A percentile compares a stretch with the other conserved stretches of the same genome.
Evolutionary conservation across 176 grass and related monocot species (phyloP).

Genomic region (Tillandsia leiboldiana): DNA sequence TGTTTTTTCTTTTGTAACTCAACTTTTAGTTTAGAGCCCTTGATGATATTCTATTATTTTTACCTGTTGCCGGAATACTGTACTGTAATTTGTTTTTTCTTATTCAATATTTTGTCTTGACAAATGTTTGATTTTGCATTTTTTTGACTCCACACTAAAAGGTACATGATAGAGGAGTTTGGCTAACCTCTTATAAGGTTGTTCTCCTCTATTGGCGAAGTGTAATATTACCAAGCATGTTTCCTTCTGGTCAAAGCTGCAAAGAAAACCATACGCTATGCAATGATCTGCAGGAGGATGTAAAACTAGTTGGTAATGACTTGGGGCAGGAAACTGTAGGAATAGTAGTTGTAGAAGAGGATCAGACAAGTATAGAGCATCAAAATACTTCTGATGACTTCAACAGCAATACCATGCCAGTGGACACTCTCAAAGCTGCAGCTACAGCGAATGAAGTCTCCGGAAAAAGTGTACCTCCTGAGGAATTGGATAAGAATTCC

Average conservation of each 20-base stretch:
- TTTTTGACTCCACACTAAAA: conserved; percentile 5
- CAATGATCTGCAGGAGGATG: conserved; percentile 25
- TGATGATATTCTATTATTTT: no score
- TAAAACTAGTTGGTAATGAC: conserved; percentile 25
- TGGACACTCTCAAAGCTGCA: conserved; percentile 19
- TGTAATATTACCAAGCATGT: conserved; percentile 75
- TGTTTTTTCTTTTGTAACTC: no score
- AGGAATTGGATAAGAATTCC: conserved; percentile 18
- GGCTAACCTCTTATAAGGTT: conserved; percentile 72
- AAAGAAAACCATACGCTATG: conserved; percentile 9
- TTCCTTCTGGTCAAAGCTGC: conserved; percentile 70
- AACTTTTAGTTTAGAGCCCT: no score
- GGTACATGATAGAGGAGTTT: conserved; percentile 81
- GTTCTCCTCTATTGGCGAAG: conserved; percentile 59
- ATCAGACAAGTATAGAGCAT: conserved; percentile 8
- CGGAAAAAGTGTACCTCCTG: conserved; percentile 1
- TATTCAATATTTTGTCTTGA: no score
- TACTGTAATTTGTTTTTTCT: no score
- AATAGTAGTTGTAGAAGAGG: conserved; percentile 19
- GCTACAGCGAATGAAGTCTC: conserved; percentile 20
- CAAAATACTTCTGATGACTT: conserved; percentile 4
- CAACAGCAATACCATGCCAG: neutral
- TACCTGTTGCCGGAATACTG: no score
- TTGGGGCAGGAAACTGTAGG: conserved; percentile 15
- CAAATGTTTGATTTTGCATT: no score